A percentile compares a stretch with the other conserved stretches of the same genome.
Conservation (phyloP, 108 stramenopile species). For the Cyclotella baltica region DNA sequence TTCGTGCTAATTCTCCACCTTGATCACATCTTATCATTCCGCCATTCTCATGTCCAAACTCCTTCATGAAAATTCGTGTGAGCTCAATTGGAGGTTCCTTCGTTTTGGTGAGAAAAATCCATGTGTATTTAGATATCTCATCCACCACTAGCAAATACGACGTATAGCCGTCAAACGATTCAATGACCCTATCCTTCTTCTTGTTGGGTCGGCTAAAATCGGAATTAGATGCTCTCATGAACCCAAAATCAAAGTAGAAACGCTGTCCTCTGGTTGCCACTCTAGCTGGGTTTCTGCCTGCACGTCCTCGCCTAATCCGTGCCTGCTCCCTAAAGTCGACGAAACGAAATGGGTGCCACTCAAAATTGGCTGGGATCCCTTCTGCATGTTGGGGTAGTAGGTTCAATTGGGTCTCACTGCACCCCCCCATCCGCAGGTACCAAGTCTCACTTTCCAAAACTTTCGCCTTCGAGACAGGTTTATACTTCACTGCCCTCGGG, state of each 20-base stretch:
- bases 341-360: conserved; percentile 11
- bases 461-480: neutral
- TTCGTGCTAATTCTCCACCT: conserved; percentile 3
- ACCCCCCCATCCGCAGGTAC: conserved; percentile 5
- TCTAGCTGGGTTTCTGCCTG: neutral
- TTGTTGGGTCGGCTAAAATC: neutral
- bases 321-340: conserved; percentile 11
- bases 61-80: neutral
- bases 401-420: neutral
- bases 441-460: conserved; percentile 15
- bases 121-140: neutral
- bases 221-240: conserved; percentile 14
- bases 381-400: neutral
- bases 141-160: neutral
- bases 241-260: conserved; percentile 30
- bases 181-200: neutral
- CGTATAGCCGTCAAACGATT: conserved; percentile 5
- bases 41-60: conserved; percentile 4
- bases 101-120: neutral
- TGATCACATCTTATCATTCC: conserved; percentile 1
- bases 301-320: neutral
- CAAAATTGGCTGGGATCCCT: conserved; percentile 9
- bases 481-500: neutral
- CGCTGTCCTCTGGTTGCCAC: neutral
- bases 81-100: conserved; percentile 9